A percentile compares a stretch with the other conserved stretches of the same genome.
phyloP scores from a whole-genome alignment of 495 filamentous ascomycete species.

The Delitschia confertaspora region DNA sequence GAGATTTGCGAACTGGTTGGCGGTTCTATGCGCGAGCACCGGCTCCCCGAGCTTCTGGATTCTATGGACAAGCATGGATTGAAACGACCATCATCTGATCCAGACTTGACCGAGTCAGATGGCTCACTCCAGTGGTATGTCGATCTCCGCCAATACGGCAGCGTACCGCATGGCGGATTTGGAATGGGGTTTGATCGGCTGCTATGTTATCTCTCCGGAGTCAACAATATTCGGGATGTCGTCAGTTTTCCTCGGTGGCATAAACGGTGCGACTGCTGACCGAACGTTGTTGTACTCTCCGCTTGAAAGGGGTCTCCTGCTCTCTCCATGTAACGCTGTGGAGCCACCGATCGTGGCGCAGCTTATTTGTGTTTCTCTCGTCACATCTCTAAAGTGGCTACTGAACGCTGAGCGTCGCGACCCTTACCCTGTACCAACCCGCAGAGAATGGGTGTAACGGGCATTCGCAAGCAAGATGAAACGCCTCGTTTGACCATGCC shows the following conservation, averaged over 20 bases:
- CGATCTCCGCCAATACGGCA: conserved; percentile 90
- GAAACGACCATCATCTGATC: conserved; percentile 25
- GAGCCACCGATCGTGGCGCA: too few relatives aligned
- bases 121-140: conserved; percentile 72
- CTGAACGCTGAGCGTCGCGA: too few relatives aligned
- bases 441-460: too few relatives aligned
- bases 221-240: conserved; percentile 75
- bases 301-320: too few relatives aligned
- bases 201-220: conserved; percentile 74
- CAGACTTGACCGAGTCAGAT: conserved; percentile 6
- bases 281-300: too few relatives aligned
- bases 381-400: too few relatives aligned
- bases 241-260: conserved; percentile 85
- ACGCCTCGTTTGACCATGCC: too few relatives aligned
- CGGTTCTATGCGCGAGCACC: conserved; percentile 89
- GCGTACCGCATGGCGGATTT: conserved; percentile 92
- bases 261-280: conserved; percentile 83
- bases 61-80: conserved; percentile 63
- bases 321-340: too few relatives aligned
- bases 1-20: conserved; percentile 84
- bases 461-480: too few relatives aligned
- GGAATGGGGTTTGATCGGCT: conserved; percentile 90
- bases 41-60: conserved; percentile 56
- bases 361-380: too few relatives aligned
- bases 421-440: too few relatives aligned